Base-by-base conservation (phyloP, 192 early-diverging fungal genomes). In the Umbelopsis vinacea region DNA sequence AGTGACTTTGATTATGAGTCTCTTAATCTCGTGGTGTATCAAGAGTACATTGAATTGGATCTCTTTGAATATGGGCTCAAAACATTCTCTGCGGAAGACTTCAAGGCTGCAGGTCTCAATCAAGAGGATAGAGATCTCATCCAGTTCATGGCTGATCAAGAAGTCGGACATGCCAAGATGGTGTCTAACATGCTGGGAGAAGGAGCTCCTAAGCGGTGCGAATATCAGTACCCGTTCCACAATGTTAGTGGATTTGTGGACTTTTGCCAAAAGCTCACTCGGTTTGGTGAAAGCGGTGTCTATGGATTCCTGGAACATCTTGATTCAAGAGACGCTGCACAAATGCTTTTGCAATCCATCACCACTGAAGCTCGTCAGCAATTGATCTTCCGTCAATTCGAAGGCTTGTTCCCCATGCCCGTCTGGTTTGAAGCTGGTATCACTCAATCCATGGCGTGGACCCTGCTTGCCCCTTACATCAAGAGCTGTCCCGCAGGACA, bases 31-130 rank as follows among this genome's bases (percentile, higher is more conserved):
- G 77, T 37, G 43, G 38, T 71, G 11, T 45, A 79, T 54, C 73
- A 74, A 26, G 77, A 79, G 71, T 74, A 75, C 73, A 79, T 79
- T 43, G 77, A 79, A 45, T 75, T 79, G 24, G 77, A 79, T 66
- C 75, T 79, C 19, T 79, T 79, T 60, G 66, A 68, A 14, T 79
- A 71, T 47, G 77, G 71, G 0, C 72, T 79, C 26, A 48, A 66
- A 23, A 69, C 45, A 26, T 79, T 75, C 29, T 71, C 69, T 66
- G 57, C 46, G 15, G 21, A 70, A 19, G 77, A 74, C 23, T 79
- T 76, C 43, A 67, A 68, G 46, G 35, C 48, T 21, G 74, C 73
- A 5, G 77, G 77, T 17, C 55, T 79, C 29, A 55, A 15, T 35
- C 66, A 74, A 37, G 73, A 45, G 17, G 77, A 76, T 10, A 17